These are phyloP conservation scores for Cydonia oblonga DNA, from an alignment of 331 rosid species.

Conservation along the genomic window DNA sequence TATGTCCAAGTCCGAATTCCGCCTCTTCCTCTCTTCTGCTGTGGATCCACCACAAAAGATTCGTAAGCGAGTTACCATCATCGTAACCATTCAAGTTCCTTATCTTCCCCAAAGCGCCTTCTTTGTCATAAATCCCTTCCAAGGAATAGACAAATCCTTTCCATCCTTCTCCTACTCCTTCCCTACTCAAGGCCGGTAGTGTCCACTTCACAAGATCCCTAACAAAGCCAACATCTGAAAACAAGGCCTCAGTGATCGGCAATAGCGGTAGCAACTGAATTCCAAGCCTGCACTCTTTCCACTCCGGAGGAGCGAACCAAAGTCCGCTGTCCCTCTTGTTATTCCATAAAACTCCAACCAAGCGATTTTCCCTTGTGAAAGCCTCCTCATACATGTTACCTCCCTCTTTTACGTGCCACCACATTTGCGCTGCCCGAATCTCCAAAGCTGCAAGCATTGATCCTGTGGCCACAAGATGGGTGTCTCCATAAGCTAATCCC, in stretches of 20 bases:
- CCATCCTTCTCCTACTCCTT: slow-evolving; percentile 92
- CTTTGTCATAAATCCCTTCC: slow-evolving; percentile 57
- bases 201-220: slow-evolving; percentile 73
- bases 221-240: slow-evolving; percentile 47
- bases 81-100: slow-evolving; percentile 44
- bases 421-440: slow-evolving; percentile 47
- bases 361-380: slow-evolving; percentile 40
- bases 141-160: slow-evolving; percentile 64
- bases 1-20: slow-evolving; percentile 21
- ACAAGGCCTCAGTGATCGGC: slow-evolving; percentile 59
- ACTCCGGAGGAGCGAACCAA: slow-evolving; percentile 76
- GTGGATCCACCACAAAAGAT: slow-evolving; percentile 76
- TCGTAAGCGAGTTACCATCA: slow-evolving; percentile 64
- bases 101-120: slow-evolving; percentile 41
- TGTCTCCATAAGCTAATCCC: slow-evolving; percentile 67
- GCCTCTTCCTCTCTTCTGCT: slow-evolving; percentile 40
- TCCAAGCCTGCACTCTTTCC: slow-evolving; percentile 79
- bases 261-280: slow-evolving; percentile 64
- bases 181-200: slow-evolving; percentile 46
- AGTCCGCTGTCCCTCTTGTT: slow-evolving; percentile 74
- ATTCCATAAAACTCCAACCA: slow-evolving; percentile 71
- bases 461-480: slow-evolving; percentile 43
- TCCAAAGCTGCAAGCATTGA: slow-evolving; percentile 50
- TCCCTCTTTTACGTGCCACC: slow-evolving; percentile 63
- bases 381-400: slow-evolving; percentile 38